Evolutionary conservation across 768 basidiomycete species (phyloP), one percentile per base, ranked within the genome.

Genomic region (Auricularia cornea): DNA sequence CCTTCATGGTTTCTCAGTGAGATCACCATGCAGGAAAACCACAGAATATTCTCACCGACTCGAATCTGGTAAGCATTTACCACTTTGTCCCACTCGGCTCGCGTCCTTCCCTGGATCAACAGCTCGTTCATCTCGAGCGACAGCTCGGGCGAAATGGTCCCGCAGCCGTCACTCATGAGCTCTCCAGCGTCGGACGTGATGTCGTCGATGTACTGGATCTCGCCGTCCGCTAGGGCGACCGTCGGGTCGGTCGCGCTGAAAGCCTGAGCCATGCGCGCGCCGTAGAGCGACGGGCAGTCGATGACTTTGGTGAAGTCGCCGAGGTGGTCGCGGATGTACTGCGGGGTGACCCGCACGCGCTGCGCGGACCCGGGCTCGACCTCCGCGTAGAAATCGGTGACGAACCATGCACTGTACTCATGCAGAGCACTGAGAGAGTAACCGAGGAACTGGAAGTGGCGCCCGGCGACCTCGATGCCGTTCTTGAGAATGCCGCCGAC

Each of bases 381-480:
- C 10, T 70, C 70, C 3, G 75, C 72, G 65, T 83, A 18, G 73
- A 93, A 92, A 0, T 86, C 83, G 54, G 76, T 78, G 69, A 93
- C 75, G 66, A 89, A 92, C 91, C 92, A 94, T 5, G 93, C 91
- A 0, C 88, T 82, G 69, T 94, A 92, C 63, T 88, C 83, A 29
- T 86, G 83, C 20, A 94, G 74, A 3, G 92, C 84, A 2, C 92
- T 92, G 52, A 76, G 81, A 0, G 92, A 94, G 69, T 93, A 94
- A 0, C 87, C 92, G 32, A 94, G 76, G 70, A 94, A 93, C 64
- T 93, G 83, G 65, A 91, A 94, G 5, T 73, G 69, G 41, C 87
- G 82, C 1, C 89, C 89, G 8, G 83, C 92, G 31, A 94, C 78
- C 33, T 78, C 71, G 61, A 94, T 86, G 0, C 92, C 92, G 1